Conservation (phyloP, 2,329 filamentous ascomycete genomes). For the Nothomitra cinnamomea region DNA sequence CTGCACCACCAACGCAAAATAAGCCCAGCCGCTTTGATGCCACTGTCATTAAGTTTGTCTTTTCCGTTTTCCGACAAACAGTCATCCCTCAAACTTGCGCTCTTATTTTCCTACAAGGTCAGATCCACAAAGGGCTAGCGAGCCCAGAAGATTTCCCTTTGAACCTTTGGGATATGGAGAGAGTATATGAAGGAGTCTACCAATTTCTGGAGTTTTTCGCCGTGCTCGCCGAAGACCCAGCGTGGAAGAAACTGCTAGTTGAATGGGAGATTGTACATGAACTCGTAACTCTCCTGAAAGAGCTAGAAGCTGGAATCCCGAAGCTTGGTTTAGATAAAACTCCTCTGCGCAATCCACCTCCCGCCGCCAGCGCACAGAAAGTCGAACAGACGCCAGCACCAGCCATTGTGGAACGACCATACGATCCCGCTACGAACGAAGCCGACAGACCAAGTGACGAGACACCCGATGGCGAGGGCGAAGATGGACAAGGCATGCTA, state of each 20-base stretch:
- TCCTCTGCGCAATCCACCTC: conserved; percentile 13
- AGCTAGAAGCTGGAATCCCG: conserved; percentile 72
- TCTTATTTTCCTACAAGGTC: conserved; percentile 83
- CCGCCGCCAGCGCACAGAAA: conserved; percentile 20
- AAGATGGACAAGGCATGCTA: conserved; percentile 24
- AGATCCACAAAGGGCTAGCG: conserved; percentile 61
- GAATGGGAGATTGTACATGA: conserved; percentile 89
- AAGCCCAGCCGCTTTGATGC: conserved; percentile 33
- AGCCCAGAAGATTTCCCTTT: conserved; percentile 80
- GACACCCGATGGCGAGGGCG: conserved; percentile 21
- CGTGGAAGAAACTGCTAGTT: conserved; percentile 69
- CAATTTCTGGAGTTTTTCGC: conserved; percentile 91
- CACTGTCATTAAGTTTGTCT: conserved; percentile 69
- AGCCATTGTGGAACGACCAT: conserved; percentile 46
- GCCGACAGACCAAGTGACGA: conserved; percentile 9
- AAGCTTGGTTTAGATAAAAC: conserved; percentile 46
- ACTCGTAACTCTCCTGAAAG: conserved; percentile 69
- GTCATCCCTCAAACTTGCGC: conserved; percentile 90
- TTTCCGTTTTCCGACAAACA: conserved; percentile 78
- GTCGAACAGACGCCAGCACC: conserved; percentile 19
- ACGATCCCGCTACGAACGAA: conserved; percentile 26
- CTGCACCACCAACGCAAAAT: conserved; percentile 30
- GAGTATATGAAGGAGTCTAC: conserved; percentile 84
- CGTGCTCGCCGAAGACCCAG: conserved; percentile 69
- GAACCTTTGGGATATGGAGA: conserved; percentile 94